Percentiles rank a stretch among this genome's conserved stretches.
Evolutionary conservation across 169 alveolate species (phyloP).

Genomic region (Prorocentrum cordatum): DNA sequence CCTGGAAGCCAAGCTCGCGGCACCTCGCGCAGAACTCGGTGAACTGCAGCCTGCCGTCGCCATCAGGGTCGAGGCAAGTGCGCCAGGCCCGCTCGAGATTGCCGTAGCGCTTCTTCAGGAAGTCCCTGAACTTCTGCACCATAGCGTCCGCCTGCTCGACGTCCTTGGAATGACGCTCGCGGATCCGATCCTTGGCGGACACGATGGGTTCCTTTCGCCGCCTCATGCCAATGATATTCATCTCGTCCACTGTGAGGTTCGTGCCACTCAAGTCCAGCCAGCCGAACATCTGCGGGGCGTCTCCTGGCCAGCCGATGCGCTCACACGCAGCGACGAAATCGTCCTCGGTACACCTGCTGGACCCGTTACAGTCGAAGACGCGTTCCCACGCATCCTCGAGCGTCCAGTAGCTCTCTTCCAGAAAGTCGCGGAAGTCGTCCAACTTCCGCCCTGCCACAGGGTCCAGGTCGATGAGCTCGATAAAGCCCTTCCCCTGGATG

Average conservation of each 20-base stretch:
- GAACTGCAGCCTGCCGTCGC: not conserved
- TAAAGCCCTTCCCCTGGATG: not conserved
- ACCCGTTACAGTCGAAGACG: not conserved
- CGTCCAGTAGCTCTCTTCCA: slow-evolving; percentile 1
- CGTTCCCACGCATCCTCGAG: slow-evolving; percentile 12
- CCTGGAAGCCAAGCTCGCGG: not conserved
- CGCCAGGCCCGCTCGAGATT: too few species aligned
- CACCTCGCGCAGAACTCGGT: not conserved
- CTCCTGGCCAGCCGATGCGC: not conserved
- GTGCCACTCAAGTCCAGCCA: not conserved
- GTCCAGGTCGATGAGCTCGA: not conserved
- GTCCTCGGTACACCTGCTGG: not conserved
- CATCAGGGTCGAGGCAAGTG: not conserved
- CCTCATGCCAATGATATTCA: too few species aligned
- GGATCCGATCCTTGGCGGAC: too few species aligned
- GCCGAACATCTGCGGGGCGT: not conserved
- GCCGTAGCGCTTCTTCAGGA: too few species aligned
- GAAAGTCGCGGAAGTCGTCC: not conserved
- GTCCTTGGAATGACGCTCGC: too few species aligned
- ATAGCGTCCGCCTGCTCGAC: too few species aligned
- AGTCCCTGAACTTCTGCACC: too few species aligned
- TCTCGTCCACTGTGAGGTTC: too few species aligned
- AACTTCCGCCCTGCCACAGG: not conserved
- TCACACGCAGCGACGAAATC: not conserved
- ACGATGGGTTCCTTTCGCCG: too few species aligned